Evolutionary conservation across 208 protist species (phyloP).

Genomic region (Balamuthia mandrillaris): DNA sequence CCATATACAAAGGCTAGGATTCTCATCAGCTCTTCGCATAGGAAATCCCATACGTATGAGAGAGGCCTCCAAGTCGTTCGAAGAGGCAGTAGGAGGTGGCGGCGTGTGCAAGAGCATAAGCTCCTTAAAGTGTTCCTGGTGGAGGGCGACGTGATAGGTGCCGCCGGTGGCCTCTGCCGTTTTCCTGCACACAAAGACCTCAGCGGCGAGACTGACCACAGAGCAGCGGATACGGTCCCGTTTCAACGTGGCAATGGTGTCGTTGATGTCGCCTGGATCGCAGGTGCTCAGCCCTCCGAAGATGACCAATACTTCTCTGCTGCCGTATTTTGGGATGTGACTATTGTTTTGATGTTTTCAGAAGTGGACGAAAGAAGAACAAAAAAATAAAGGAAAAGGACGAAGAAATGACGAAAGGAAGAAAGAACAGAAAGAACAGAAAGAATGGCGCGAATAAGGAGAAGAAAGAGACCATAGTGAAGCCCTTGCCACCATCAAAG

Average conservation of each 20-base stretch:
- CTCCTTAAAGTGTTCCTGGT: slow-evolving; percentile 61
- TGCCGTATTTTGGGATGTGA: slow-evolving; percentile 70
- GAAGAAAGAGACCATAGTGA: slow-evolving; percentile 49
- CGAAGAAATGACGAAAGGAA: too few species aligned
- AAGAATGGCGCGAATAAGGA: not conserved
- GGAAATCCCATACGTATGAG: slow-evolving; percentile 71
- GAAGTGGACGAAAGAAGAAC: too few species aligned
- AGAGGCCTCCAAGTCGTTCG: slow-evolving; percentile 41
- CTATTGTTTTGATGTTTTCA: too few species aligned
- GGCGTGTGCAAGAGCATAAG: slow-evolving; percentile 48
- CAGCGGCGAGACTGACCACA: slow-evolving; percentile 65
- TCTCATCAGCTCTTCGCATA: slow-evolving; percentile 2
- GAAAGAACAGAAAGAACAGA: not conserved
- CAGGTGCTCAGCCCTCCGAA: slow-evolving; percentile 61
- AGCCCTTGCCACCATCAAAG: slow-evolving; percentile 58
- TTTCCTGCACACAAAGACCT: slow-evolving; percentile 61
- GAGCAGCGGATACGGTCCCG: slow-evolving; percentile 47
- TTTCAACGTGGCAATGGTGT: slow-evolving; percentile 63
- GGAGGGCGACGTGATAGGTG: slow-evolving; percentile 51
- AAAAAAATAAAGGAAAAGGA: too few species aligned
- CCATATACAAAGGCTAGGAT: slow-evolving; percentile 52
- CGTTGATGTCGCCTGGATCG: slow-evolving; percentile 71
- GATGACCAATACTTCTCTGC: slow-evolving; percentile 71
- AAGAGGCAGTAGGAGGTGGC: slow-evolving; percentile 55
- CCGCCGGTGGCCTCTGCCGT: slow-evolving; percentile 61